Conservation (phyloP, 1,139 yeast genomes). For the Wickerhamomyces sp. region DNA sequence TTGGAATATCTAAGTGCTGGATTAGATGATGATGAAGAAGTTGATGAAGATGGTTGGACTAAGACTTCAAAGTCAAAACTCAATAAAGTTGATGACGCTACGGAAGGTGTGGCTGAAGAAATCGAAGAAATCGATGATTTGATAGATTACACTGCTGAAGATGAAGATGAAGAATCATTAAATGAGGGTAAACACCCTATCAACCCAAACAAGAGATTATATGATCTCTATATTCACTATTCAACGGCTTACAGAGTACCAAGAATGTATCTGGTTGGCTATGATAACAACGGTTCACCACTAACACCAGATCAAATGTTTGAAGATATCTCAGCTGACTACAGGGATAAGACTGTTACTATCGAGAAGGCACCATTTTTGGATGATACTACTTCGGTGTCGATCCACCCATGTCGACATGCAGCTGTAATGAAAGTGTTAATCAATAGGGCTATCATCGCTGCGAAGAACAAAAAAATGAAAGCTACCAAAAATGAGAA, state of each 20-base stretch:
- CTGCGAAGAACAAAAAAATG: conserved; percentile 36
- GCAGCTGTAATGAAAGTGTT: conserved; percentile 90
- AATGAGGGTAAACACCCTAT: conserved; percentile 34
- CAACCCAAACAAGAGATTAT: conserved; percentile 51
- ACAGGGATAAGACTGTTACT: conserved; percentile 93
- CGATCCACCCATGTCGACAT: conserved; percentile 95
- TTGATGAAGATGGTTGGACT: conserved; percentile 60
- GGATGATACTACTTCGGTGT: conserved; percentile 72
- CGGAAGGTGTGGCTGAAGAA: conserved; percentile 12
- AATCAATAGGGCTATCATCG: conserved; percentile 59
- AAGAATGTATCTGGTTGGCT: conserved; percentile 87
- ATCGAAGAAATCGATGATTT: conserved; percentile 37
- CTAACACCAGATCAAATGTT: conserved; percentile 86
- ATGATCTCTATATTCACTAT: conserved; percentile 85
- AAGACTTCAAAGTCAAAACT: conserved; percentile 16
- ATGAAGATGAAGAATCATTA: conserved; percentile 38
- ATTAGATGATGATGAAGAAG: conserved; percentile 35
- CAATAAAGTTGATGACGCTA: conserved; percentile 6
- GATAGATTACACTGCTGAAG: conserved; percentile 33
- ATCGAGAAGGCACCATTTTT: conserved; percentile 89
- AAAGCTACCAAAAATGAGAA: conserved; percentile 17
- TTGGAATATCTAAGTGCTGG: conserved; percentile 45
- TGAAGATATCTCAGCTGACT: conserved; percentile 88
- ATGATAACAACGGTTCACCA: conserved; percentile 78
- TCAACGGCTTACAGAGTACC: conserved; percentile 96